Evolutionary conservation across 2,329 filamentous ascomycete species (phyloP).

Genomic region (Scopulariopsis brevicaulis): DNA sequence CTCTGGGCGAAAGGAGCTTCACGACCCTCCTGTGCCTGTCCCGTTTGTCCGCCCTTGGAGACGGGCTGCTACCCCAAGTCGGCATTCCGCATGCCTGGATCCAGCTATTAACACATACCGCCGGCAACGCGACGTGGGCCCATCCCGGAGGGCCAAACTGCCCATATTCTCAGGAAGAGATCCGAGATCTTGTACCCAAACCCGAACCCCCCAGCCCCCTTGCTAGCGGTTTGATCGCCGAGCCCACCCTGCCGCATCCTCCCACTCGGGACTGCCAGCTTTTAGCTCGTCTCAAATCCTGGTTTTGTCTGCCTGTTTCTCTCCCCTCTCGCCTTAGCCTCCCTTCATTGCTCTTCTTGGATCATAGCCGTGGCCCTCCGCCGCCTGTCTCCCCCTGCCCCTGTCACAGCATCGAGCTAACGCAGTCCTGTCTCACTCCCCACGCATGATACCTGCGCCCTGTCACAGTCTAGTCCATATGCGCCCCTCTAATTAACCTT

Average conservation of each 20-base stretch:
- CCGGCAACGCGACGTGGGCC: not conserved
- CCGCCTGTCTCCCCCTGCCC: not conserved
- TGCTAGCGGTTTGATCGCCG: not conserved
- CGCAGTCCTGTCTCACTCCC: not conserved
- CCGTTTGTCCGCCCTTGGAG: not conserved
- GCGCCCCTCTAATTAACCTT: not conserved
- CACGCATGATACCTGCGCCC: not conserved
- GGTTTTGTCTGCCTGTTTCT: not conserved
- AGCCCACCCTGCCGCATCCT: not conserved
- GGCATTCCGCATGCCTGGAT: not conserved
- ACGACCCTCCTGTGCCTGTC: too few relatives aligned
- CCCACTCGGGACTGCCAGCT: not conserved
- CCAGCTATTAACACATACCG: not conserved
- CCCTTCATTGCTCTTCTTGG: not conserved
- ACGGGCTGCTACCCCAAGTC: not conserved
- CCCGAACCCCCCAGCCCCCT: not conserved
- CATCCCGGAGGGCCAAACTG: not conserved
- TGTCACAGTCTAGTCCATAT: not conserved
- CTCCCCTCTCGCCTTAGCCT: not conserved
- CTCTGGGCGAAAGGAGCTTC: not conserved
- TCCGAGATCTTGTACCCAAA: not conserved
- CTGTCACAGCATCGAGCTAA: not conserved
- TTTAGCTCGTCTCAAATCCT: not conserved
- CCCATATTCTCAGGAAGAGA: not conserved
- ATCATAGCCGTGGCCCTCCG: not conserved